phyloP scores from a whole-genome alignment of 129 eudicot species.

The Flaveria bidentis region DNA sequence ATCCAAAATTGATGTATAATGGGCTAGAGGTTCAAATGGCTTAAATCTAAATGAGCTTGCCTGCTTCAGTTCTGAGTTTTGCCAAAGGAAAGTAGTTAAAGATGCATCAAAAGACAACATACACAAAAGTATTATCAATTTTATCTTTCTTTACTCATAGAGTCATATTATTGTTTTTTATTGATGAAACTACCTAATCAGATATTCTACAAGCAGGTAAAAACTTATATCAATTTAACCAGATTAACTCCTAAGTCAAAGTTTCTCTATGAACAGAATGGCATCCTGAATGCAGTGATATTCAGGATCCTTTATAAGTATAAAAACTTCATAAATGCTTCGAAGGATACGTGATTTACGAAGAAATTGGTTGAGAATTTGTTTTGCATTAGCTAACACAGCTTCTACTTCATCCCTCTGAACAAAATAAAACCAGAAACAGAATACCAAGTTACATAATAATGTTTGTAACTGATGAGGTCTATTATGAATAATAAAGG shows the following conservation, averaged over 20 bases:
- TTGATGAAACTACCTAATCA: not conserved
- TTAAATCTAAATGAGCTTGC: conserved; percentile 68
- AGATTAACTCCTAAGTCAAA: not conserved
- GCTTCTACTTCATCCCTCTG: conserved; percentile 94
- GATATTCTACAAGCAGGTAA: not conserved
- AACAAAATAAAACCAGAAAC: conserved; percentile 25
- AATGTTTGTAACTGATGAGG: not conserved
- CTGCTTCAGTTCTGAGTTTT: conserved; percentile 66
- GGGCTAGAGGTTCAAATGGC: conserved; percentile 78
- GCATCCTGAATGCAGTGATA: conserved; percentile 14
- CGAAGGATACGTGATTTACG: conserved; percentile 95
- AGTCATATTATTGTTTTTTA: not conserved
- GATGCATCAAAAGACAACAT: conserved; percentile 17
- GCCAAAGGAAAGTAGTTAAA: conserved; percentile 43
- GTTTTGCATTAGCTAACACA: conserved; percentile 88
- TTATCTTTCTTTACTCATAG: not conserved
- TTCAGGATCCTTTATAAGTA: not conserved
- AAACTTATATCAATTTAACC: not conserved
- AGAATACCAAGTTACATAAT: not conserved
- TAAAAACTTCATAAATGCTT: not conserved
- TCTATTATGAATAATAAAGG: not conserved
- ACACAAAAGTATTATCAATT: conserved; percentile 4
- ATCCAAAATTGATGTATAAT: conserved; percentile 53
- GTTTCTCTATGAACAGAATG: not conserved
- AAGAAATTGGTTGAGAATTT: conserved; percentile 86